A percentile compares a stretch with the other conserved stretches of the same genome.
Evolutionary conservation across 1,284 basidiomycete genomes (phyloP).

Genomic region (Austroboletus niveus): DNA sequence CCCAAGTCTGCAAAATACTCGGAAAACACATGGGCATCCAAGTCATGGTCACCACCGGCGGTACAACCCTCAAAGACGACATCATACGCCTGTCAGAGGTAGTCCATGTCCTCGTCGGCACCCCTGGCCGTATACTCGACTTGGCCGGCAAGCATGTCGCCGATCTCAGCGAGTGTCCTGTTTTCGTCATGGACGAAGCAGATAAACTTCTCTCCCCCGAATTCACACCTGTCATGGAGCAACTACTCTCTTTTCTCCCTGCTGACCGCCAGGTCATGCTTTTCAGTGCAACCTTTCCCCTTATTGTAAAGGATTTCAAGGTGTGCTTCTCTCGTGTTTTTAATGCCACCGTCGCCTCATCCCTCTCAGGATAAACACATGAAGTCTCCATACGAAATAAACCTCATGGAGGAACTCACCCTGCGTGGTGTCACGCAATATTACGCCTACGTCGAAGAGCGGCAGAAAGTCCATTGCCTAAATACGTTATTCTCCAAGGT

Average conservation of each 20-base stretch:
- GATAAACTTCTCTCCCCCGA: slow-evolving; percentile 98
- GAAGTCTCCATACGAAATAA: slow-evolving; percentile 96
- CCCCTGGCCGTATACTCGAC: slow-evolving; percentile 95
- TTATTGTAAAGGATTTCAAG: slow-evolving; percentile 99
- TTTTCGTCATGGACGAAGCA: slow-evolving; percentile 99
- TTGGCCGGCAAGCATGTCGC: slow-evolving; percentile 92
- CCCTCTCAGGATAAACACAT: slow-evolving; percentile 90
- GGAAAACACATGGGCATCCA: slow-evolving; percentile 95
- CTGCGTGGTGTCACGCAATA: slow-evolving; percentile 99
- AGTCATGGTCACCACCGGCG: slow-evolving; percentile 99
- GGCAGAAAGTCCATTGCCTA: slow-evolving; percentile 98
- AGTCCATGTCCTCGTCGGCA: slow-evolving; percentile 96
- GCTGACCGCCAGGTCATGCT: slow-evolving; percentile 95
- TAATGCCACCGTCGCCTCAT: slow-evolving; percentile 3
- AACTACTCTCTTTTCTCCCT: slow-evolving; percentile 85
- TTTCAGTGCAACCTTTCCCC: slow-evolving; percentile 98
- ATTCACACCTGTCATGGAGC: slow-evolving; percentile 98
- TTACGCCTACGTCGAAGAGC: slow-evolving; percentile 98
- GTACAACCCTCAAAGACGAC: slow-evolving; percentile 97
- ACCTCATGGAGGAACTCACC: slow-evolving; percentile 99
- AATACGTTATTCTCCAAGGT: slow-evolving; percentile 97
- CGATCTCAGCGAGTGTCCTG: slow-evolving; percentile 90
- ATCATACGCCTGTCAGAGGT: slow-evolving; percentile 89
- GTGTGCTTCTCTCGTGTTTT: slow-evolving; percentile 39
- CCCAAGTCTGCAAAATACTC: slow-evolving; percentile 96